Evolutionary conservation across 176 grass and related monocot species (phyloP), one percentile per base, ranked within the genome.

Genomic region (bread wheat (Triticum aestivum)): DNA sequence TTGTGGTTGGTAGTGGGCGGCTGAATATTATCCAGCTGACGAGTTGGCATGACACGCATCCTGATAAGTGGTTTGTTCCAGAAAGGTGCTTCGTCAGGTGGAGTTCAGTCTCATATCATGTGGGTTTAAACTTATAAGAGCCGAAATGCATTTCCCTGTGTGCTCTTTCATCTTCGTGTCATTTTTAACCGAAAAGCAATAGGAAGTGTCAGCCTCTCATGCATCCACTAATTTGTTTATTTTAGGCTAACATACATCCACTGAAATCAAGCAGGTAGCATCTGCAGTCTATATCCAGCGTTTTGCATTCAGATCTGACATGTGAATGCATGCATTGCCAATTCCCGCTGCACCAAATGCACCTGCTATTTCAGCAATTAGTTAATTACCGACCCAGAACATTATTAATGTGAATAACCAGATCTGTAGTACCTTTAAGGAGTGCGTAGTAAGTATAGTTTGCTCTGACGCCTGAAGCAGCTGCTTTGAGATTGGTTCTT

Each of bases 41-140:
- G 17, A 11, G 77, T 42, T 81, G 79, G 15, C 82, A 82, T 33
- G 30, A 17, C 76, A 77, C 52, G 69, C 77, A 56, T 70, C 42
- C 61, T 82, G 77, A 85, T 85, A 79, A 71, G 66, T 52, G n/a
- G 14, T 45, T 44, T 73, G 11, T 9, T 5, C 18, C 9, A 44
- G 11, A 86, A 79, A 45, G 33, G 10, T 69, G 14, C 67, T 75
- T 81, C 72, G n/a, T 61, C 69, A 77, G 77, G 82, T 91, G 82
- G 82, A 88, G 32, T 69, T 77, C 82, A 64, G 39, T 86, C n/a
- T 88, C 51, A 85, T 70, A 61, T 76, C 47, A 77, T 56, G 27
- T 11, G 2, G 27, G 18, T 54, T 76, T 33, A 30, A 18, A 30
- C 42, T 44, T 44, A 44, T 44, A 44, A 44, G 26, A 20, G 45